Conservation (phyloP, 495 filamentous ascomycete genomes). For the Thozetella sp. region DNA sequence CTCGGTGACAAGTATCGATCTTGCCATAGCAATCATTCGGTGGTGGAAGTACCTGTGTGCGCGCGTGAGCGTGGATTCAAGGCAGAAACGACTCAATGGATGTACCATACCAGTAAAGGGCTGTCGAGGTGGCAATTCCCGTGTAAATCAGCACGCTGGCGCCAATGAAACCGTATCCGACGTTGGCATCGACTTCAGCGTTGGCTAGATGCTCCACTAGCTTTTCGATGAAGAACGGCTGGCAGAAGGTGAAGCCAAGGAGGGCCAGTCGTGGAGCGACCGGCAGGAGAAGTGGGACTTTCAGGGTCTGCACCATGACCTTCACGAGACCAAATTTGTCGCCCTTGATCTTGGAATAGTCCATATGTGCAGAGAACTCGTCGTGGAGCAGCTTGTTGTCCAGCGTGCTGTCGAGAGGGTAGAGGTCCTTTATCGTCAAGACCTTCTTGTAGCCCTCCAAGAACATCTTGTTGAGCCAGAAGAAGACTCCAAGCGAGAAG, state of each 20-base stretch:
- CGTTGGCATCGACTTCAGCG: conserved; percentile 24
- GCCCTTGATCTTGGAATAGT: conserved; percentile 23
- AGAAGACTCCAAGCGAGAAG: conserved; percentile 56
- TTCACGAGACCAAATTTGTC: conserved; percentile 15
- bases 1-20: conserved; percentile 55
- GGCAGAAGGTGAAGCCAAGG: conserved; percentile 59
- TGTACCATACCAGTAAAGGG: conserved; percentile 36
- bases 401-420: conserved; percentile 24
- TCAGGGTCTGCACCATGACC: conserved; percentile 7
- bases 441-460: conserved; percentile 41
- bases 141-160: conserved; percentile 59
- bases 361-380: conserved; percentile 27
- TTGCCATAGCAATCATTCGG: conserved; percentile 57
- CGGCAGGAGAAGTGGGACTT: conserved; percentile 38
- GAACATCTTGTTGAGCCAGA: conserved; percentile 62
- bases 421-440: conserved; percentile 42
- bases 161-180: conserved; percentile 61
- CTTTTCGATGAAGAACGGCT: conserved; percentile 60
- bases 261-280: conserved; percentile 51
- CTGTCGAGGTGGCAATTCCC: conserved; percentile 53
- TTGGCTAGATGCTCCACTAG: conserved; percentile 9
- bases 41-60: conserved; percentile 45
- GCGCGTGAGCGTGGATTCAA: background rate
- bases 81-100: background rate
- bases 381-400: conserved; percentile 46